Base-by-base conservation (phyloP, 225 moss, liverwort and hornwort genomes). In the Polytrichum commune region DNA sequence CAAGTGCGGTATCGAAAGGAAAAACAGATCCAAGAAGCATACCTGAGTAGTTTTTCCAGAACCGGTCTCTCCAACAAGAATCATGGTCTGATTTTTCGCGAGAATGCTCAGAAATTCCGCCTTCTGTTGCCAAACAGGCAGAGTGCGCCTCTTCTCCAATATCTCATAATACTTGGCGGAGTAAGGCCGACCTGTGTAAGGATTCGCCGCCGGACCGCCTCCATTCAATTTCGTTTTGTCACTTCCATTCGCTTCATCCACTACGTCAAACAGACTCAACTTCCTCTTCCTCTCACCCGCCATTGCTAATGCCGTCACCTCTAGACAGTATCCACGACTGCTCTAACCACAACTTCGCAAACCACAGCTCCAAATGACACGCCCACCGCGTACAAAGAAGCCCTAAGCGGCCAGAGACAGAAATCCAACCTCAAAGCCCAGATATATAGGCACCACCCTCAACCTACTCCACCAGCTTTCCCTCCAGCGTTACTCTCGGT, bases 11-110 rank as follows among this genome's bases (percentile, higher is more conserved):
- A 46, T 46, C 16, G 16, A 46, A 55, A 54, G 29, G 62, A 56
- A 13, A 30, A 7, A 24, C 58, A 67, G 27, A 60, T n/a, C 32
- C 70, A 67, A 64, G 9, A 23, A 65, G 58, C 60, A 33, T 53
- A 97, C 96, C 96, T 98, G 97, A 19, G 97, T 98, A 8, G 97
- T 98, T 86, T 98, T 98, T 32, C 97, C 97, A 29, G 94, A 94
- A 76, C 97, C 97, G 6, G 97, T 98, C 73, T 98, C 97, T 77
- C 97, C 97, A 1, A 94, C 97, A 1, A 98, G 83, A 66, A 98
- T 98, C 94, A 92, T 94, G 10, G 94, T 98, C 68, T 98, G 97
- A 72, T 98, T 70, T 63, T 91, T 94, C 6, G 91, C 88, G 53
- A 98, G 83, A 64, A 91, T 94, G n/a, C 80, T 95, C 66, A 98